A percentile compares a stretch with the other conserved stretches of the same genome.
These are phyloP conservation scores for Phytophthora macrochlamydospora DNA, from an alignment of 352 stramenopile genomes.

Conservation along the genomic window DNA sequence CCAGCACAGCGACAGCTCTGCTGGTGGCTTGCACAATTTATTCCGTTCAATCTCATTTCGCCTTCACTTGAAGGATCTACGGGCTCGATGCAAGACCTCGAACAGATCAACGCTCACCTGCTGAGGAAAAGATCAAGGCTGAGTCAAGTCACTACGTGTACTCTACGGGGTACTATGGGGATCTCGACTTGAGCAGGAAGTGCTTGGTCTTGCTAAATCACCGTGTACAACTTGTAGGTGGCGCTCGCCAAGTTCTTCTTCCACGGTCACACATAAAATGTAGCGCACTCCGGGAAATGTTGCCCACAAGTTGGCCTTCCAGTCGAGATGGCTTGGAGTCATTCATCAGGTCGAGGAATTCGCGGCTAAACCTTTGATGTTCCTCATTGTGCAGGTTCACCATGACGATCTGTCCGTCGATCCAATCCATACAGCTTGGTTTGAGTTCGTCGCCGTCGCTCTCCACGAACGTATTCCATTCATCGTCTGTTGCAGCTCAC, in stretches of 20 bases:
- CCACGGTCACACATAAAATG: background rate
- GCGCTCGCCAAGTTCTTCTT: background rate
- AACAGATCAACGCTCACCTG: background rate
- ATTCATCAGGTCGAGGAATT: background rate
- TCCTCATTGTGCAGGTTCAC: background rate
- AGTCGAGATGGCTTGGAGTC: background rate
- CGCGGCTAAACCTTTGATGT: background rate
- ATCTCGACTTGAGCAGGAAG: background rate
- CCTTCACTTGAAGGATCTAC: no score
- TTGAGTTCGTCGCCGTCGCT: background rate
- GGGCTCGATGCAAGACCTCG: background rate
- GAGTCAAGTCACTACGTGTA: background rate
- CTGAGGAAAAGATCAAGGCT: background rate
- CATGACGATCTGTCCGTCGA: background rate
- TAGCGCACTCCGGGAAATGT: background rate
- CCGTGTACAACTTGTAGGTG: background rate
- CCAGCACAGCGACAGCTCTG: conserved; percentile 17
- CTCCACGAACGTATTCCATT: background rate
- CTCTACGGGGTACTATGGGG: background rate
- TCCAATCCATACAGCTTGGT: background rate
- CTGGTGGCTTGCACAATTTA: conserved; percentile 36
- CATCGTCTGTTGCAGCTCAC: background rate
- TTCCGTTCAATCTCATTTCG: conserved; percentile 4
- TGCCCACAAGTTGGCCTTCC: background rate
- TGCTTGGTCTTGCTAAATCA: background rate